These are phyloP conservation scores for Nicotiana sylvestris DNA, from an alignment of 257 asterid species.

Conservation along the genomic window DNA sequence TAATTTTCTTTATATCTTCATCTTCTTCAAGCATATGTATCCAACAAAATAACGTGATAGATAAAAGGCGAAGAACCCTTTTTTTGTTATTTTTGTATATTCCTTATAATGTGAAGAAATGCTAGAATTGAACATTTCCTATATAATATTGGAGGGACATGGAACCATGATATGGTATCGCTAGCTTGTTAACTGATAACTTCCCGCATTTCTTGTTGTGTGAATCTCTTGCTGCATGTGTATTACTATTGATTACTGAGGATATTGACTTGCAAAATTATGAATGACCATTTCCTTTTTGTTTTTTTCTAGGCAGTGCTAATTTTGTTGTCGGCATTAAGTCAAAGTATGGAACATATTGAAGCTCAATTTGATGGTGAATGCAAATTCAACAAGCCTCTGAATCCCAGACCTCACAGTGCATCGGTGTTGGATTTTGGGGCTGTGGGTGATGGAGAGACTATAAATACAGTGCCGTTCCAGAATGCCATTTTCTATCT, in stretches of 20 bases:
- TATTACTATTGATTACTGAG: not conserved
- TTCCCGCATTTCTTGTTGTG: not conserved
- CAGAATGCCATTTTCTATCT: constrained; percentile 84
- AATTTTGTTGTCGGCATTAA: constrained; percentile 11
- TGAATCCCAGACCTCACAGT: constrained; percentile 34
- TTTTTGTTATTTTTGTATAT: not conserved
- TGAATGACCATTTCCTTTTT: not conserved
- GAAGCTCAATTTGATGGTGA: constrained; percentile 19
- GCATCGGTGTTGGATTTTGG: constrained; percentile 36
- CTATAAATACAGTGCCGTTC: constrained; percentile 64
- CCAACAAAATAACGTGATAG: not conserved
- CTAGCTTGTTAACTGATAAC: not conserved
- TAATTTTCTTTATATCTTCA: not conserved
- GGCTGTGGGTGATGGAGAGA: constrained; percentile 42
- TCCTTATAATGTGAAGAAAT: not conserved
- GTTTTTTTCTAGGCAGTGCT: constrained; percentile 9
- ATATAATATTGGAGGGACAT: not conserved
- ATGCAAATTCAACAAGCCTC: constrained; percentile 21
- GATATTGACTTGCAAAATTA: not conserved
- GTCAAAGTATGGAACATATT: constrained; percentile 8
- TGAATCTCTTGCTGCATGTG: not conserved
- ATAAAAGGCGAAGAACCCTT: not conserved
- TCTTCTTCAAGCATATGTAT: not conserved
- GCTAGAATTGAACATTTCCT: not conserved
- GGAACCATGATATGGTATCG: not conserved